phyloP scores from a whole-genome alignment of 73 alveolate species.

The Loxodes magnus region DNA sequence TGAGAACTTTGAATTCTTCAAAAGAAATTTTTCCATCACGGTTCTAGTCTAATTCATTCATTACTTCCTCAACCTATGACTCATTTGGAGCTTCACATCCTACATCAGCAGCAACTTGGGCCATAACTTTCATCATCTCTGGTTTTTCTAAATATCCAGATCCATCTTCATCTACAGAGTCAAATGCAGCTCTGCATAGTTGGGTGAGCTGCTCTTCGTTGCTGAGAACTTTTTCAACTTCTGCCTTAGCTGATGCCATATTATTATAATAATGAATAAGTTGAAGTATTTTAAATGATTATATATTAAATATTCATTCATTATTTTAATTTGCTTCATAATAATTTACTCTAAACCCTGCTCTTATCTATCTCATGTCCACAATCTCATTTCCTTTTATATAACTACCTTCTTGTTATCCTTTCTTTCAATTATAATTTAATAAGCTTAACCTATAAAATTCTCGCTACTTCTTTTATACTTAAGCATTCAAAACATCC shows the following conservation, averaged over 20 bases:
- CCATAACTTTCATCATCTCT: conserved; percentile 30
- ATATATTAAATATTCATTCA: no score
- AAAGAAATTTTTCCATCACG: conserved; percentile 30
- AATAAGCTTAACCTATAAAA: no score
- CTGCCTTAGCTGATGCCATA: conserved; percentile 6
- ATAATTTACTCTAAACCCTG: no score
- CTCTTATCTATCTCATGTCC: no score
- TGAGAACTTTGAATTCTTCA: conserved; percentile 35
- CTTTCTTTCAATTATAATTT: no score
- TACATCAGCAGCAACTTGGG: conserved; percentile 31
- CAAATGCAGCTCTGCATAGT: conserved; percentile 24
- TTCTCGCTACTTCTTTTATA: no score
- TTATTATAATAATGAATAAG: no score
- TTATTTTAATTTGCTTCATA: no score
- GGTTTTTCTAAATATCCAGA: conserved; percentile 23
- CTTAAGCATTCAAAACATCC: no score
- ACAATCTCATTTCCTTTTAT: no score
- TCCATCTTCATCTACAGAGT: conserved; percentile 31
- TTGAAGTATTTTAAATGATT: no score
- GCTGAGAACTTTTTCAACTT: conserved; percentile 11
- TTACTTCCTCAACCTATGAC: conserved; percentile 25
- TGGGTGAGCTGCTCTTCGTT: conserved; percentile 23
- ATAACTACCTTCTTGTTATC: no score
- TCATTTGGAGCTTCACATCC: conserved; percentile 32
- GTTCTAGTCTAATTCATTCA: conserved; percentile 29